These are phyloP conservation scores for Coniochaeta pulveracea DNA, from an alignment of 2,329 filamentous ascomycete genomes.

Conservation along the genomic window DNA sequence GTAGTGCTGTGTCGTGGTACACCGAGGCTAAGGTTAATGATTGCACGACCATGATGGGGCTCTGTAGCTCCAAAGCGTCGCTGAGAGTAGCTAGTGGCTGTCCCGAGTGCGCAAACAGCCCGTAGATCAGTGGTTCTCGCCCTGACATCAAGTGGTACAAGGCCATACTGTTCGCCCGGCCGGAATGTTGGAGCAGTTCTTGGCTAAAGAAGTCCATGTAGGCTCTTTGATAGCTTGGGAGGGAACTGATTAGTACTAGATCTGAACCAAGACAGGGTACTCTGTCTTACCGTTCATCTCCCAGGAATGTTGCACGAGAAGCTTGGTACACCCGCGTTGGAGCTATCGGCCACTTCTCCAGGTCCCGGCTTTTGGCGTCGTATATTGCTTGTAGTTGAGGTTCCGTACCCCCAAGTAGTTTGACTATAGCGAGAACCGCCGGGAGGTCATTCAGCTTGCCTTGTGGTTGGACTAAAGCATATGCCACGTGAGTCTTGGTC, in stretches of 20 bases:
- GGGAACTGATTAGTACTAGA: background rate
- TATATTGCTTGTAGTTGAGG: conserved; percentile 10
- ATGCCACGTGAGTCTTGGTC: conserved; percentile 11
- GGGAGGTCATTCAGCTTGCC: conserved; percentile 12
- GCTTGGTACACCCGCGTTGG: conserved; percentile 9
- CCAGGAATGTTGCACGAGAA: conserved; percentile 7
- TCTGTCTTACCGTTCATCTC: conserved; percentile 10
- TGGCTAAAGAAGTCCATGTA: conserved; percentile 17
- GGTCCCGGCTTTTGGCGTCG: conserved; percentile 5
- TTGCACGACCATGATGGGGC: conserved; percentile 13
- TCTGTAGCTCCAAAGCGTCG: conserved; percentile 13
- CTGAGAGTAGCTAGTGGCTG: conserved; percentile 12
- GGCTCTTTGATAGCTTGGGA: conserved; percentile 14
- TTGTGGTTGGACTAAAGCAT: conserved; percentile 12
- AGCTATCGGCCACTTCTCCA: conserved; percentile 12
- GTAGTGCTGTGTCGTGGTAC: conserved; percentile 10
- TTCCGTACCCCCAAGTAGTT: conserved; percentile 8
- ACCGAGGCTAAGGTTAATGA: conserved; percentile 12
- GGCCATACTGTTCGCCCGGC: conserved; percentile 1
- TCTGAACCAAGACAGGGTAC: background rate
- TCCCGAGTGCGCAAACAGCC: conserved; percentile 13
- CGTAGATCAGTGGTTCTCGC: conserved; percentile 12
- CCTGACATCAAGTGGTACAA: conserved; percentile 10
- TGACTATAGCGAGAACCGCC: conserved; percentile 12
- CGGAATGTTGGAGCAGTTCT: conserved; percentile 4